phyloP scores from a whole-genome alignment of 768 basidiomycete genomes.

The Xerocomellus chrysenteron region DNA sequence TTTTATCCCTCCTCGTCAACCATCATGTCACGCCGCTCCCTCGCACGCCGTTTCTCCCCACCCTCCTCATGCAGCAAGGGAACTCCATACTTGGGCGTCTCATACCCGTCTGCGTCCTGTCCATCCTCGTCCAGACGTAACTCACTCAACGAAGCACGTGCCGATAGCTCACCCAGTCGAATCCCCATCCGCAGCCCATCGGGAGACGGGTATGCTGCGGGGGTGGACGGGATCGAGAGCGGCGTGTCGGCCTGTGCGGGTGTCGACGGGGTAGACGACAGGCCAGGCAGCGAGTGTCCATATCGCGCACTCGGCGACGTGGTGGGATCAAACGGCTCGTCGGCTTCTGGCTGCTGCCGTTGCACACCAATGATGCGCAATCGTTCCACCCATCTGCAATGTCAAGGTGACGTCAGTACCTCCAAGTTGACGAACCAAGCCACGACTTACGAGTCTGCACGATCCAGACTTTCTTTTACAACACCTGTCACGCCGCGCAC shows the following conservation, averaged over 20 bases:
- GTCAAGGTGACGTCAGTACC: not conserved
- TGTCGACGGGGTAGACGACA: constrained; percentile 32
- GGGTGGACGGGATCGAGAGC: constrained; percentile 31
- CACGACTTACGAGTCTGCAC: constrained; percentile 73
- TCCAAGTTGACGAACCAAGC: not conserved
- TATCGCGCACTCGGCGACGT: constrained; percentile 7
- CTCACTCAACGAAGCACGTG: constrained; percentile 32
- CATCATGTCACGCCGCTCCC: constrained; percentile 15
- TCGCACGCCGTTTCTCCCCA: constrained; percentile 2
- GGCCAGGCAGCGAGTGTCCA: constrained; percentile 25
- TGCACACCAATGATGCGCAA: constrained; percentile 76
- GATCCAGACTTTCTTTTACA: constrained; percentile 82
- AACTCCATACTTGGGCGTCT: constrained; percentile 23
- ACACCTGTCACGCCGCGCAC: constrained; percentile 85
- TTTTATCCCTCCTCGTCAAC: constrained; percentile 17
- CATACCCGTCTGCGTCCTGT: constrained; percentile 9
- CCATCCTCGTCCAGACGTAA: constrained; percentile 26
- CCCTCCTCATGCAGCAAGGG: constrained; percentile 5
- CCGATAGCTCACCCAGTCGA: constrained; percentile 26
- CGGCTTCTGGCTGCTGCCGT: constrained; percentile 39
- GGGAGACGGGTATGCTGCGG: constrained; percentile 24
- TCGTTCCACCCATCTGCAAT: constrained; percentile 75
- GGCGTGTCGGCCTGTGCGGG: constrained; percentile 29
- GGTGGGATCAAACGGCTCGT: constrained; percentile 15
- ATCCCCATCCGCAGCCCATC: constrained; percentile 28